Conservation (phyloP, 2,329 filamentous ascomycete genomes). For the Ophiocordyceps camponoti-saundersi region DNA sequence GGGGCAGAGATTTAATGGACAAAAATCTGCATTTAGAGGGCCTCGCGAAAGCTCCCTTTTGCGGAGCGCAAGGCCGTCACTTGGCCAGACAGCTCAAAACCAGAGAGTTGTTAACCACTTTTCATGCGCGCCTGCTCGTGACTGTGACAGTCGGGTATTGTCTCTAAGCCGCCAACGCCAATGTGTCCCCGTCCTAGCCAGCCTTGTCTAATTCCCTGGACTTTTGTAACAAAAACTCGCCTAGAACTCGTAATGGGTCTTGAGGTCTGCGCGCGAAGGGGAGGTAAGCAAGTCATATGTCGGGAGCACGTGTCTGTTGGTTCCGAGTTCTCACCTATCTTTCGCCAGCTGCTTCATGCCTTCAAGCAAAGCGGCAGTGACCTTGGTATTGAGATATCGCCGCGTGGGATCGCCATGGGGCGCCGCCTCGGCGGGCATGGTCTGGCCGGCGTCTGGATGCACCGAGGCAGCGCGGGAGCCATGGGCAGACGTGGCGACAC, state of each 20-base stretch:
- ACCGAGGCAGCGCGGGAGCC: slow-evolving; percentile 38
- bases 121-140: slow-evolving; percentile 6
- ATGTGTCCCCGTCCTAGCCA: slow-evolving; percentile 2
- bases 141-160: slow-evolving; percentile 8
- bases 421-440: slow-evolving; percentile 42
- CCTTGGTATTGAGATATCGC: slow-evolving; percentile 54
- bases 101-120: slow-evolving; percentile 10
- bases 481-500: slow-evolving; percentile 31
- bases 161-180: not conserved
- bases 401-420: slow-evolving; percentile 52
- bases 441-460: slow-evolving; percentile 33
- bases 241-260: slow-evolving; percentile 51
- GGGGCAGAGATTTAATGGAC: slow-evolving; percentile 17
- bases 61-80: slow-evolving; percentile 14
- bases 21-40: slow-evolving; percentile 25
- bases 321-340: slow-evolving; percentile 42
- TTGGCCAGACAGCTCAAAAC: slow-evolving; percentile 15
- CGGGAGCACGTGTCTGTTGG: not conserved
- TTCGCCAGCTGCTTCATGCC: slow-evolving; percentile 59
- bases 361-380: slow-evolving; percentile 51
- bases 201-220: slow-evolving; percentile 44
- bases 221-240: slow-evolving; percentile 52
- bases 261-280: slow-evolving; percentile 28
- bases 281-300: slow-evolving; percentile 1
- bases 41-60: slow-evolving; percentile 21